phyloP scores from a whole-genome alignment of 2,329 filamentous ascomycete species.

The Xylariaceae sp. region DNA sequence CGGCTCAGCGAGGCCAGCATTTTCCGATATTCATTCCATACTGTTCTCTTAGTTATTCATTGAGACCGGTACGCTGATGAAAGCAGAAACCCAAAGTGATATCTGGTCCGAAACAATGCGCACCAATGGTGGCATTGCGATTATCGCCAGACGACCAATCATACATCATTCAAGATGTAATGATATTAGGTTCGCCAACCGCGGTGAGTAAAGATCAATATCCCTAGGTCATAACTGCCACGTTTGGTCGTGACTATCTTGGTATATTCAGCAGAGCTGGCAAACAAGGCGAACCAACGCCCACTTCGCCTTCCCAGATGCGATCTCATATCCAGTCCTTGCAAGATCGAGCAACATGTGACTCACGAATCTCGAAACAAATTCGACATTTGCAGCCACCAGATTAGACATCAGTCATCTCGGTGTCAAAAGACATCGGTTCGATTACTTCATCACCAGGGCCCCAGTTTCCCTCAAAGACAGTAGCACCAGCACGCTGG shows the following conservation, averaged over 20 bases:
- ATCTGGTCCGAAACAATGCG: conserved; percentile 14
- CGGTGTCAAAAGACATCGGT: conserved; percentile 53
- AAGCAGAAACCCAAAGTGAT: conserved; percentile 19
- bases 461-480: conserved; percentile 96
- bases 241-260: conserved; percentile 19
- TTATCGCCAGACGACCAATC: conserved; percentile 23
- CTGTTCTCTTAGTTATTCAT: conserved; percentile 1
- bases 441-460: conserved; percentile 63
- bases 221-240: conserved; percentile 20
- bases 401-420: conserved; percentile 64
- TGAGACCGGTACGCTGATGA: conserved; percentile 18
- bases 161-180: conserved; percentile 30
- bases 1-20: conserved; percentile 1
- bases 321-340: conserved; percentile 38
- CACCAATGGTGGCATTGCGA: conserved; percentile 23
- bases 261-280: conserved; percentile 42
- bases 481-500: conserved; percentile 85
- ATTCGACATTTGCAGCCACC: conserved; percentile 23
- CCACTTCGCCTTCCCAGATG: conserved; percentile 32
- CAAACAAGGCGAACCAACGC: conserved; percentile 37
- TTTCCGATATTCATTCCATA: conserved; percentile 1
- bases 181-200: conserved; percentile 25
- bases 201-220: conserved; percentile 23
- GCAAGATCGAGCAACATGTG: conserved; percentile 40
- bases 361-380: conserved; percentile 29